Evolutionary conservation across 2,329 filamentous ascomycete genomes (phyloP).

Genomic region (Penicillium capsulatum): DNA sequence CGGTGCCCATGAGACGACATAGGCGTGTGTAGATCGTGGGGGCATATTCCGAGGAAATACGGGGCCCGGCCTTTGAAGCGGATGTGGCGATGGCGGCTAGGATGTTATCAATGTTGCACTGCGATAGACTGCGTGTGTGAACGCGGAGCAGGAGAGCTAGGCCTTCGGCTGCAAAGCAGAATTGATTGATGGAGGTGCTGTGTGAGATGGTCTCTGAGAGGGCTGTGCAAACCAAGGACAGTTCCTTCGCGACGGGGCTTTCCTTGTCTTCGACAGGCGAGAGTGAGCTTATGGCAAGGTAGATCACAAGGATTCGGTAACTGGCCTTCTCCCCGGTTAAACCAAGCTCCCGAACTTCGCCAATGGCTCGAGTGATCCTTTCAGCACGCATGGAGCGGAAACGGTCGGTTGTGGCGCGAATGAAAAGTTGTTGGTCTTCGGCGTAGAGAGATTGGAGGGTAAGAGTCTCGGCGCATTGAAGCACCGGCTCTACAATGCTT

Average conservation of each 20-base stretch:
- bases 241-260: conserved; percentile 30
- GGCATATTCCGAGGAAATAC: conserved; percentile 30
- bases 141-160: conserved; percentile 39
- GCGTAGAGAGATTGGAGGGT: conserved; percentile 35
- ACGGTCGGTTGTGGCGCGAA: conserved; percentile 33
- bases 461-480: conserved; percentile 36
- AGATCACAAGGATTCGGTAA: conserved; percentile 35
- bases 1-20: conserved; percentile 50
- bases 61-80: conserved; percentile 34
- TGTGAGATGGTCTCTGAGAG: conserved; percentile 29
- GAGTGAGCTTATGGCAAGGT: conserved; percentile 34
- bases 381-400: conserved; percentile 34
- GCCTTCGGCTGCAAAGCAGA: conserved; percentile 39
- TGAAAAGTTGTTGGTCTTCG: conserved; percentile 37
- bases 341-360: conserved; percentile 29
- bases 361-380: conserved; percentile 29
- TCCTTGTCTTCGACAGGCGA: conserved; percentile 38
- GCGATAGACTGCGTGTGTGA: conserved; percentile 41
- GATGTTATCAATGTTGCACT: conserved; percentile 45
- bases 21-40: conserved; percentile 51
- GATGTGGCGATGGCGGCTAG: conserved; percentile 37
- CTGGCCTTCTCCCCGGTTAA: conserved; percentile 27
- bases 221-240: conserved; percentile 36
- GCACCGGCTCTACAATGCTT: conserved; percentile 26
- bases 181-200: conserved; percentile 36